Evolutionary conservation across 108 stramenopile genomes (phyloP).

Genomic region (Pseudonitzschia multiseries): DNA sequence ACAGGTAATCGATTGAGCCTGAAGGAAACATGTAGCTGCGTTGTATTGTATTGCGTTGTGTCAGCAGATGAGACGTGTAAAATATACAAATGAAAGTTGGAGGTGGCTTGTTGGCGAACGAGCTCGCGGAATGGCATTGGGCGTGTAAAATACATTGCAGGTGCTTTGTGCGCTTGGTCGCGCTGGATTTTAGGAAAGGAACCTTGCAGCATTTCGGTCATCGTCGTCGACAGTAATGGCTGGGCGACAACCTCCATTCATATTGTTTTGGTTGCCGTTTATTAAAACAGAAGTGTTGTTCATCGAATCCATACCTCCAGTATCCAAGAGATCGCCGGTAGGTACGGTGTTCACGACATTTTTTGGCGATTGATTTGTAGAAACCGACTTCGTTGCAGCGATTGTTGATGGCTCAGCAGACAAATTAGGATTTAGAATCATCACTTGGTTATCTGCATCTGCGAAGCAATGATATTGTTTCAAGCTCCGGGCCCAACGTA

Average conservation of each 20-base stretch:
- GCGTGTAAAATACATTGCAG: not conserved
- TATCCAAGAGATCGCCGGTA: not conserved
- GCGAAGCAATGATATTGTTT: slow-evolving; percentile 25
- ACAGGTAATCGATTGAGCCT: not conserved
- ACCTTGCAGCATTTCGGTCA: slow-evolving; percentile 8
- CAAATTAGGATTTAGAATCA: not conserved
- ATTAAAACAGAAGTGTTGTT: not conserved
- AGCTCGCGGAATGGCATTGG: not conserved
- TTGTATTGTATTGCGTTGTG: not conserved
- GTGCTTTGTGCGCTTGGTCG: not conserved
- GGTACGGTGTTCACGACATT: not conserved
- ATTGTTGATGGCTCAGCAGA: slow-evolving; percentile 1
- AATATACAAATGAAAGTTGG: not conserved
- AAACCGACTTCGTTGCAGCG: not conserved
- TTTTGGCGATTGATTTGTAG: slow-evolving; percentile 3
- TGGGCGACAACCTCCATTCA: not conserved
- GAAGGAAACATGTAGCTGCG: not conserved
- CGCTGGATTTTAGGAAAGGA: not conserved
- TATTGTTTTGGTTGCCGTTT: not conserved
- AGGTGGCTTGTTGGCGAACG: not conserved
- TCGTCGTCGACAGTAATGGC: not conserved
- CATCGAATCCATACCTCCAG: not conserved
- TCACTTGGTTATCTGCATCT: slow-evolving; percentile 6
- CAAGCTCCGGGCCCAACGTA: slow-evolving; percentile 52
- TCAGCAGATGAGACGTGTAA: not conserved